Percentiles rank a stretch among this genome's conserved stretches.
Evolutionary conservation across 2,329 filamentous ascomycete genomes (phyloP).

Genomic region (Fusarium illudens): DNA sequence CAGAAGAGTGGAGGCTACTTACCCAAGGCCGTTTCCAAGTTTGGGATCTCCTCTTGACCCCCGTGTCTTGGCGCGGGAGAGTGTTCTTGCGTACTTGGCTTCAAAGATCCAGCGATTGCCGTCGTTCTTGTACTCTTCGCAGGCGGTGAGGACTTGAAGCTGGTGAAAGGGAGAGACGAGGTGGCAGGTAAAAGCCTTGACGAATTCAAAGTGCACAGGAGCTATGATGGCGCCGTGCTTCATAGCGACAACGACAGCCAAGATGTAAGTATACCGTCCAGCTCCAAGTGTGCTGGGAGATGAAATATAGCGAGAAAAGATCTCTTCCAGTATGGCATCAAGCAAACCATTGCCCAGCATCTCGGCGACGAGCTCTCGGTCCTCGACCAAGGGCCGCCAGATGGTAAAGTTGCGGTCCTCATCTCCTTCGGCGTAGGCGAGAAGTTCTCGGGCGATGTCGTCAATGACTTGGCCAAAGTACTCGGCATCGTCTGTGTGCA

Average conservation of each 20-base stretch:
- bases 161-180: slow-evolving; percentile 2
- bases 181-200: neutral
- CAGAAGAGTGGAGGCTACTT: neutral
- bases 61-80: neutral
- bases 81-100: neutral
- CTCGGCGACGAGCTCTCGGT: neutral
- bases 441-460: neutral
- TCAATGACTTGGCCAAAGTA: neutral
- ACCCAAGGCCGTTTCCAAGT: slow-evolving; percentile 2
- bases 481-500: neutral
- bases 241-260: neutral
- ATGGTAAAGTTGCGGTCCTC: neutral
- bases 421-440: neutral
- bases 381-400: neutral
- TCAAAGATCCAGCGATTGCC: slow-evolving; percentile 3
- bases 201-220: neutral
- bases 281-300: neutral
- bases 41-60: neutral
- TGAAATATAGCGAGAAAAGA: neutral
- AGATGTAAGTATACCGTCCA: neutral
- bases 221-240: neutral
- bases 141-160: neutral
- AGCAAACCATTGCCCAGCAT: neutral
- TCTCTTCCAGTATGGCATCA: neutral
- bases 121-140: slow-evolving; percentile 8